Conservation (phyloP, 306 rosid genomes). For the Nissolia schottii region DNA sequence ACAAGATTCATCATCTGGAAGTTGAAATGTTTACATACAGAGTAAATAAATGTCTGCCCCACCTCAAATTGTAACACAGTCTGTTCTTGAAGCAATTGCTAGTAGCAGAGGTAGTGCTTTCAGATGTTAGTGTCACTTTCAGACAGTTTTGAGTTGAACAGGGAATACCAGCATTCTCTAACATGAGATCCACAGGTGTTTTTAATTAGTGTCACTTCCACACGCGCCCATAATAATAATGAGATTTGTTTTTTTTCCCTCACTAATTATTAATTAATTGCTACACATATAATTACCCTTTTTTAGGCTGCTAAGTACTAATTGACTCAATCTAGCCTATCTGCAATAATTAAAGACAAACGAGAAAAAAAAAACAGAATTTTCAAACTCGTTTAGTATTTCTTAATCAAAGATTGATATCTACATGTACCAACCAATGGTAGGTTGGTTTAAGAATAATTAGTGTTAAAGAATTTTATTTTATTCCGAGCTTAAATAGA, state of each 20-base stretch:
- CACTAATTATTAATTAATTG: constrained; percentile 18
- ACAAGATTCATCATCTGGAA: constrained; percentile 28
- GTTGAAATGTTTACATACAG: constrained; percentile 31
- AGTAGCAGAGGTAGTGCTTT: not conserved
- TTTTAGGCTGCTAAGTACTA: not conserved
- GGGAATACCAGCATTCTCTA: constrained; percentile 39
- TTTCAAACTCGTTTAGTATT: constrained; percentile 16
- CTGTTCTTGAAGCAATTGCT: constrained; percentile 32
- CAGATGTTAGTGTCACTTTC: constrained; percentile 28
- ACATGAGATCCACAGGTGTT: constrained; percentile 35
- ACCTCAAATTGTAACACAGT: constrained; percentile 20
- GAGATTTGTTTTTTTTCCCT: constrained; percentile 19
- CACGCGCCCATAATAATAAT: constrained; percentile 61
- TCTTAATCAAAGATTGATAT: constrained; percentile 21
- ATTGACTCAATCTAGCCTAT: constrained; percentile 22
- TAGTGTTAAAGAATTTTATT: too few relatives aligned
- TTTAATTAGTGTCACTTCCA: constrained; percentile 32
- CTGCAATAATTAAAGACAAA: constrained; percentile 32
- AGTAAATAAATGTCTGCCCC: constrained; percentile 22
- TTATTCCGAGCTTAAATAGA: too few relatives aligned
- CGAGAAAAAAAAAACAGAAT: constrained; percentile 10
- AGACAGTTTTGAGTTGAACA: constrained; percentile 31
- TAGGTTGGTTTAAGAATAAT: too few relatives aligned
- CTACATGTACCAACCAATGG: not conserved
- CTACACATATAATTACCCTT: constrained; percentile 16